Evolutionary conservation across 192 early-diverging fungal species (phyloP).

Genomic region (Coemansia sp.): DNA sequence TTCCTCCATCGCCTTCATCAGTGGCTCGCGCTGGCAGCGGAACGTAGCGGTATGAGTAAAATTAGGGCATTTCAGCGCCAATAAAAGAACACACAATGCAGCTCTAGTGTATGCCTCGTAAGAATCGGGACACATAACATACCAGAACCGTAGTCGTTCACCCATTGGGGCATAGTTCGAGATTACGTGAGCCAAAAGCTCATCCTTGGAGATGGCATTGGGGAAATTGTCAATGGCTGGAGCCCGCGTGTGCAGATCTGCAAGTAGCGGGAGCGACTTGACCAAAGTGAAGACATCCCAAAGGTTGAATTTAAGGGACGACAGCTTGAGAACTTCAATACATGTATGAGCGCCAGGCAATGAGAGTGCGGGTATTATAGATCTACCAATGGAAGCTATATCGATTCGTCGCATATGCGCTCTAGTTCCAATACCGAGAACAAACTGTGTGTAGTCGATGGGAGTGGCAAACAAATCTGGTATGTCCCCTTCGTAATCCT

Average conservation of each 20-base stretch:
- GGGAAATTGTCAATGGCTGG: too few species aligned
- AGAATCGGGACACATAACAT: not conserved
- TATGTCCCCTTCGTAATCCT: not conserved
- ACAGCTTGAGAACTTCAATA: not conserved
- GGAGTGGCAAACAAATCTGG: not conserved
- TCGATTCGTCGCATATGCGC: too few species aligned
- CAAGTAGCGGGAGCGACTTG: not conserved
- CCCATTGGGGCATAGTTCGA: not conserved
- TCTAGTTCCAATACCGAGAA: not conserved
- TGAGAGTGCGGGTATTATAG: not conserved
- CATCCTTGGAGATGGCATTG: not conserved
- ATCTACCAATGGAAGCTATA: too few species aligned
- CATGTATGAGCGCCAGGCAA: not conserved
- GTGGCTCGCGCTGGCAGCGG: too few species aligned
- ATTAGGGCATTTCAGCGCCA: too few species aligned
- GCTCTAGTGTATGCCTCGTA: too few species aligned
- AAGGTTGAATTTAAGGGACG: too few species aligned
- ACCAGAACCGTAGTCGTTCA: not conserved
- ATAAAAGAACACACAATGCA: too few species aligned
- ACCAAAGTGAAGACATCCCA: not conserved
- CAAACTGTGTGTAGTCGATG: not conserved
- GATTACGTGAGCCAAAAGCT: not conserved
- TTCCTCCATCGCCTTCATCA: too few species aligned
- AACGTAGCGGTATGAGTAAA: too few species aligned
- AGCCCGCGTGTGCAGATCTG: not conserved